phyloP scores from a whole-genome alignment of 331 rosid genomes.

The Dryas integrifolia region DNA sequence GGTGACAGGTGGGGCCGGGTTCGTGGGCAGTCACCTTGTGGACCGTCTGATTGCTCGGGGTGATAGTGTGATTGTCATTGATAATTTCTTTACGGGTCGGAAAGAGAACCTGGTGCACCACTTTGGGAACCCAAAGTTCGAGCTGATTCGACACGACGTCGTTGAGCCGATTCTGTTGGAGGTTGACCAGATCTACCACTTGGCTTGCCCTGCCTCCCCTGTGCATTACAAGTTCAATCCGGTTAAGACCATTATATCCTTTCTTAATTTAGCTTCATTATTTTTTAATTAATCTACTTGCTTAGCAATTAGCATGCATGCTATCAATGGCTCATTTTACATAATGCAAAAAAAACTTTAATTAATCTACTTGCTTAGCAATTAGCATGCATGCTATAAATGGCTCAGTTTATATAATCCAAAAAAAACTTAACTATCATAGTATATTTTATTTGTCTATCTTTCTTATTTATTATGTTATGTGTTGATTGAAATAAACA shows the following conservation, averaged over 20 bases:
- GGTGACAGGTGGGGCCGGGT: conserved; percentile 91
- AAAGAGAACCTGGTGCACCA: conserved; percentile 74
- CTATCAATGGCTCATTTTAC: too few relatives aligned
- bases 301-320: too few relatives aligned
- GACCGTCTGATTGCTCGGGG: conserved; percentile 84
- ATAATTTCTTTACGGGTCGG: conserved; percentile 81
- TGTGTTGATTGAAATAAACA: too few relatives aligned
- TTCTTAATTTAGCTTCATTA: background rate
- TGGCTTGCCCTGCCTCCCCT: conserved; percentile 96
- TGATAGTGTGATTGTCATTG: conserved; percentile 75
- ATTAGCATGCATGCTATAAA: too few relatives aligned
- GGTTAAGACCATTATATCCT: conserved; percentile 94
- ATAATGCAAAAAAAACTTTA: too few relatives aligned
- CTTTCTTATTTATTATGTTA: too few relatives aligned
- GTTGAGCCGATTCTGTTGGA: conserved; percentile 81
- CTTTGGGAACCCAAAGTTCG: conserved; percentile 74
- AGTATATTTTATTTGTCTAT: too few relatives aligned
- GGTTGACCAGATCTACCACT: conserved; percentile 91
- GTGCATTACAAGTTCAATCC: conserved; percentile 96
- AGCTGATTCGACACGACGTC: conserved; percentile 89
- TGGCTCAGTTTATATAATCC: too few relatives aligned
- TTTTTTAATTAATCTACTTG: too few relatives aligned
- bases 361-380: too few relatives aligned
- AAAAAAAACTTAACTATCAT: too few relatives aligned
- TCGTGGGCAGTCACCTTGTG: conserved; percentile 86